Percentiles rank a stretch among this genome's conserved stretches.
phyloP scores from a whole-genome alignment of 495 filamentous ascomycete species.

The Sabuloglossum arenarium region DNA sequence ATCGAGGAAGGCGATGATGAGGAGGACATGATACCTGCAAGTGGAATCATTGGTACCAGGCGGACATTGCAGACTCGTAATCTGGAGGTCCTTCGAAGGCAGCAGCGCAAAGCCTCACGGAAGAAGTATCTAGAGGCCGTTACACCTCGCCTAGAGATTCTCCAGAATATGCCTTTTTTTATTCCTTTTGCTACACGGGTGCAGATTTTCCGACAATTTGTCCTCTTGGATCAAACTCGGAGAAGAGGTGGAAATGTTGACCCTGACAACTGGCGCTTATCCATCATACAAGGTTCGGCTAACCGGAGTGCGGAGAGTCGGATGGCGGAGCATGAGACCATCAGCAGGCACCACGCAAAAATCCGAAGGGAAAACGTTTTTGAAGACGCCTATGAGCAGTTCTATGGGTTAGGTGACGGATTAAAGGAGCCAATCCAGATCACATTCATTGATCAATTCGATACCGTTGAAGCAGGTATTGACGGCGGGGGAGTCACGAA shows the following conservation, averaged over 20 bases:
- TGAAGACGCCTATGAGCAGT: constrained; percentile 66
- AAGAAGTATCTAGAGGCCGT: constrained; percentile 51
- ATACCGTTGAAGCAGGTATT: constrained; percentile 73
- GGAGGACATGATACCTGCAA: constrained; percentile 12
- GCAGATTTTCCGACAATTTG: constrained; percentile 86
- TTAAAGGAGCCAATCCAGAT: constrained; percentile 97
- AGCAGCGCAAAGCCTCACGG: constrained; percentile 41
- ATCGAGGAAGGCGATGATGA: constrained; percentile 32
- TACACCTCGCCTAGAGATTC: constrained; percentile 68
- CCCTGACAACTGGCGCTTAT: constrained; percentile 59
- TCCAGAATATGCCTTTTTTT: constrained; percentile 92
- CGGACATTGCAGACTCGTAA: constrained; percentile 30
- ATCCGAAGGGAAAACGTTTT: constrained; percentile 69
- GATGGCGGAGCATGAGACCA: constrained; percentile 22
- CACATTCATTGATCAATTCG: constrained; percentile 85
- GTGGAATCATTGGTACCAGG: constrained; percentile 27
- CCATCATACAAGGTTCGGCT: constrained; percentile 25
- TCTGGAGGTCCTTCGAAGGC: constrained; percentile 28
- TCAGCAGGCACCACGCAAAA: constrained; percentile 56
- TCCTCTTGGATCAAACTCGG: constrained; percentile 56
- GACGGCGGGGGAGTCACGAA: constrained; percentile 97
- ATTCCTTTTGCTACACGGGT: constrained; percentile 87
- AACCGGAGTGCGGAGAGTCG: constrained; percentile 10
- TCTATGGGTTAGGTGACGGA: constrained; percentile 59
- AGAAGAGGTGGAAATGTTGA: constrained; percentile 59